Percentiles rank a stretch among this genome's conserved stretches.
These are phyloP conservation scores for Sarcodon sp. DNA, from an alignment of 768 basidiomycete species.

Conservation along the genomic window DNA sequence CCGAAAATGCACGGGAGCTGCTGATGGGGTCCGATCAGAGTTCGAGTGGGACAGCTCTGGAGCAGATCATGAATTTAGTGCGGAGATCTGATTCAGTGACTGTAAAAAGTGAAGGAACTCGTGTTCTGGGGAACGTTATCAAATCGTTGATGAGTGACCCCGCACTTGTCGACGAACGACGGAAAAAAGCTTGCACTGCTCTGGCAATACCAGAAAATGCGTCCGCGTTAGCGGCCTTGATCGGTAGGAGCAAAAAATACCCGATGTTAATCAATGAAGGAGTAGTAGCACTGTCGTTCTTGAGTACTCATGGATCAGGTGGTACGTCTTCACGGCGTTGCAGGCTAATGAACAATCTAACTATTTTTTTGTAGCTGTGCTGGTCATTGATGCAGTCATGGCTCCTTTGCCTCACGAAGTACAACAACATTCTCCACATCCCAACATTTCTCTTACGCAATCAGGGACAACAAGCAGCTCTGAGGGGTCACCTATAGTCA, in stretches of 20 bases:
- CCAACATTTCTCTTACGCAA: constrained; percentile 17
- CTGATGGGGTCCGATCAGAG: constrained; percentile 4
- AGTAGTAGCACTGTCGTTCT: constrained; percentile 66
- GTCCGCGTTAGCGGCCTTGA: constrained; percentile 52
- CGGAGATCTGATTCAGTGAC: constrained; percentile 71
- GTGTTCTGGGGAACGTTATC: constrained; percentile 77
- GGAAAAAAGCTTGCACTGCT: constrained; percentile 37
- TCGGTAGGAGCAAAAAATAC: constrained; percentile 68
- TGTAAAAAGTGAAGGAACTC: constrained; percentile 81
- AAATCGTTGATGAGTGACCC: constrained; percentile 51
- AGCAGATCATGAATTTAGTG: constrained; percentile 62
- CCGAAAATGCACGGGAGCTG: background rate
- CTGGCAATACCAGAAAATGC: constrained; percentile 43
- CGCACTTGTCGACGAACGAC: constrained; percentile 26
- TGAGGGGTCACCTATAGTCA: constrained; percentile 28
- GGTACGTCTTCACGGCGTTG: constrained; percentile 28
- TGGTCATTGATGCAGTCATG: constrained; percentile 51
- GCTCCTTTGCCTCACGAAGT: constrained; percentile 32
- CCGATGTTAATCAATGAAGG: constrained; percentile 85
- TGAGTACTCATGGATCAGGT: constrained; percentile 53
- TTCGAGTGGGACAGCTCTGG: constrained; percentile 26
- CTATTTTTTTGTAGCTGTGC: constrained; percentile 27
- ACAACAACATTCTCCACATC: constrained; percentile 13
- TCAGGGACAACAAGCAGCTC: constrained; percentile 20
- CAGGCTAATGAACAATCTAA: background rate